phyloP scores from a whole-genome alignment of 208 protist species.

The Trypanosomatidae sp. region DNA sequence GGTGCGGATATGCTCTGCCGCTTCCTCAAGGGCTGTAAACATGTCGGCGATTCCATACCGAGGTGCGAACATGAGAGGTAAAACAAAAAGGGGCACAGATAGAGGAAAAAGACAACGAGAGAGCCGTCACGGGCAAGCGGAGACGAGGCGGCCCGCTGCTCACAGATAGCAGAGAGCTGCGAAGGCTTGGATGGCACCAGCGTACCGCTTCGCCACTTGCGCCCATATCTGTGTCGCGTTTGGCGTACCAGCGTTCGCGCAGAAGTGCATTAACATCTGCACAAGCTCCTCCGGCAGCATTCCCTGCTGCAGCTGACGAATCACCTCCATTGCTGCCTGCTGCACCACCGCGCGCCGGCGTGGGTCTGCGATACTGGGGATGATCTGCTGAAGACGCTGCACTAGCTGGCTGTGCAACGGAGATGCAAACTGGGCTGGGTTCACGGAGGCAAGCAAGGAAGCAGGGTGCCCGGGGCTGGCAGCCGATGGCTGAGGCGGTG shows the following conservation, averaged over 20 bases:
- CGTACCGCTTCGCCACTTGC: conserved; percentile 39
- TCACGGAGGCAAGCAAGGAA: conserved; percentile 10
- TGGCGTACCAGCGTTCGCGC: conserved; percentile 40
- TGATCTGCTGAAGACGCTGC: conserved; percentile 34
- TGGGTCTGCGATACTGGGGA: conserved; percentile 40
- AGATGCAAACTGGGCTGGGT: conserved; percentile 10
- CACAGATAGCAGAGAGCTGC: conserved; percentile 62
- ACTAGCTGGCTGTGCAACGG: conserved; percentile 30
- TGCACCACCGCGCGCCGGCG: conserved; percentile 45
- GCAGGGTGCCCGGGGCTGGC: neutral
- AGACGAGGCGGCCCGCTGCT: neutral
- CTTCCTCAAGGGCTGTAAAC: neutral
- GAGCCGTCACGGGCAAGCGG: neutral
- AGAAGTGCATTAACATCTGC: conserved; percentile 46
- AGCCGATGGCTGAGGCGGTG: conserved; percentile 8
- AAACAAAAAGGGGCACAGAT: neutral
- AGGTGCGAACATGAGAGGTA: neutral
- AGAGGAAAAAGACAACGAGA: neutral
- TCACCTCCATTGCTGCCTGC: conserved; percentile 54
- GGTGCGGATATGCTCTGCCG: neutral
- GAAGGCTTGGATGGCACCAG: conserved; percentile 48
- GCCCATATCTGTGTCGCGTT: conserved; percentile 41
- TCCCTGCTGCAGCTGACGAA: conserved; percentile 44
- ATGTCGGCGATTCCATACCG: neutral
- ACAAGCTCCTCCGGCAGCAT: conserved; percentile 47